Conservation (phyloP, 441 rosid genomes). For the Bocquillonia castaneifolia region DNA sequence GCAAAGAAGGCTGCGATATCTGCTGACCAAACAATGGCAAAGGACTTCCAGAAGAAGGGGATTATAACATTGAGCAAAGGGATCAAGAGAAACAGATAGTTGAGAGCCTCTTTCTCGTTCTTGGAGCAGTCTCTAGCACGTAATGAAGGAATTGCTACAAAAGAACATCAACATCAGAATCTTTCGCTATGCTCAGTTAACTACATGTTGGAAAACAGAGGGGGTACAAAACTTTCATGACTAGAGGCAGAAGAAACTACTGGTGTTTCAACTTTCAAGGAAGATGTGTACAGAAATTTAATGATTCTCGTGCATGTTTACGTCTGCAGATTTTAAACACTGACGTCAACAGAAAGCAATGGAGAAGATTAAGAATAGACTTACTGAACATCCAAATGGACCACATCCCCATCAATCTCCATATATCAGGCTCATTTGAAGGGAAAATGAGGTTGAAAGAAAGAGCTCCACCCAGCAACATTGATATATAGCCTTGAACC, state of each 20-base stretch:
- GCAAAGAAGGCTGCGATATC: constrained; percentile 78
- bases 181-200: not conserved
- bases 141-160: constrained; percentile 85
- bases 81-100: constrained; percentile 76
- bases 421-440: constrained; percentile 78
- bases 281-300: no score
- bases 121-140: constrained; percentile 88
- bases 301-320: no score
- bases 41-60: constrained; percentile 89
- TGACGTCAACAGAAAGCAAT: not conserved
- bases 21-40: constrained; percentile 91
- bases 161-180: not conserved
- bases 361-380: constrained; percentile 30
- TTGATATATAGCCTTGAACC: constrained; percentile 74
- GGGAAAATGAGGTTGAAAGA: constrained; percentile 87
- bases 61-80: constrained; percentile 76
- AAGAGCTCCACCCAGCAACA: constrained; percentile 77
- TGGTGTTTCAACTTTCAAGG: no score
- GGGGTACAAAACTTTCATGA: no score
- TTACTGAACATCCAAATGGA: constrained; percentile 98
- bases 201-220: no score
- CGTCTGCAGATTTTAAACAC: not conserved
- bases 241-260: no score
- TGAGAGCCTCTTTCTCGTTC: constrained; percentile 91
- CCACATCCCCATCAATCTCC: constrained; percentile 99